phyloP scores from a whole-genome alignment of 192 early-diverging fungal genomes.

The Umbelopsis sp. region DNA sequence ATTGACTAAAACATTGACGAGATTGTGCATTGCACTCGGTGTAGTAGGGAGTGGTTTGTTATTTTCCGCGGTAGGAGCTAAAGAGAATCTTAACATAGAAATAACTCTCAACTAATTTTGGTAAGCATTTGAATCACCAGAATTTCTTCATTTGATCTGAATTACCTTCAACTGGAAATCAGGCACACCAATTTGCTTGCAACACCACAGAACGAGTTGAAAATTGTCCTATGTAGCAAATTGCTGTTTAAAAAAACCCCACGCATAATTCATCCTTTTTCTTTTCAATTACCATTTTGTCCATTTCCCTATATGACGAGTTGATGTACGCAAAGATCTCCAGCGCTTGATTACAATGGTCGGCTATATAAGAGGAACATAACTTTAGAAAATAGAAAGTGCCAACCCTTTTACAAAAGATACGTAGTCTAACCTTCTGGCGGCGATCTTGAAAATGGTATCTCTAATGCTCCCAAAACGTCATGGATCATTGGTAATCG shows the following conservation, averaged over 20 bases:
- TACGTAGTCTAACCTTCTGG: constrained; percentile 4
- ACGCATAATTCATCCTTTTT: not conserved
- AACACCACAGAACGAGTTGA: constrained; percentile 37
- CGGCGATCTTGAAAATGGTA: constrained; percentile 23
- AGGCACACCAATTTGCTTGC: constrained; percentile 27
- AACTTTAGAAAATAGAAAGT: not conserved
- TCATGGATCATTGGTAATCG: constrained; percentile 31
- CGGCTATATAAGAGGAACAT: constrained; percentile 13
- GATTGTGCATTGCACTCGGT: constrained; percentile 33
- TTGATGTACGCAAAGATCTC: constrained; percentile 47
- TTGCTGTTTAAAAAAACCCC: not conserved
- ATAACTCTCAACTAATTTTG: constrained; percentile 31
- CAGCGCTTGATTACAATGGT: constrained; percentile 40
- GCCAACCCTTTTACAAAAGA: too few relatives aligned
- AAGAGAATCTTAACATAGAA: constrained; percentile 24
- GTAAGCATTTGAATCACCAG: not conserved
- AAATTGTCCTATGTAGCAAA: constrained; percentile 39
- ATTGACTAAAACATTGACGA: constrained; percentile 41
- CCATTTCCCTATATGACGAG: constrained; percentile 20
- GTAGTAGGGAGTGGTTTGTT: constrained; percentile 30
- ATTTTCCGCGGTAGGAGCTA: constrained; percentile 20
- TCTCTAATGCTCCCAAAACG: constrained; percentile 23
- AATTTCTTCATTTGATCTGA: not conserved
- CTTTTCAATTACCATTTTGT: constrained; percentile 29
- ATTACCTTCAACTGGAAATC: constrained; percentile 35